These are phyloP conservation scores for Kalmanozyma brasiliensis DNA, from an alignment of 1,284 basidiomycete genomes.

Conservation along the genomic window DNA sequence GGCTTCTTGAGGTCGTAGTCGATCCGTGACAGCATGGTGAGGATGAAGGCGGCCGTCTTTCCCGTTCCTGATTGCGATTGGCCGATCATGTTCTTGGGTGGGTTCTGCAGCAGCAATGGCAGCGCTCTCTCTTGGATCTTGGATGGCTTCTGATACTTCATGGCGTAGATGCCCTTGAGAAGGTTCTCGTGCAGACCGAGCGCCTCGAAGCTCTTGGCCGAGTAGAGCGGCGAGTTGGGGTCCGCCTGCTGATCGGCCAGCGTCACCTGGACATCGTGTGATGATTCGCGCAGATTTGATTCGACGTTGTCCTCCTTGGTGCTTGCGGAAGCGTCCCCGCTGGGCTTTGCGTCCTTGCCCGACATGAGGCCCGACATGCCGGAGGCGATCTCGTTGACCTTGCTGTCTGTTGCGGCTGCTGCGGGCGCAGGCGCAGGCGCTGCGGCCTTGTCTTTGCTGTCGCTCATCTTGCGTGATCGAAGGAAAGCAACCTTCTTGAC, in stretches of 20 bases:
- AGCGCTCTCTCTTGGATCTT: conserved; percentile 99
- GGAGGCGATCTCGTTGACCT: conserved; percentile 52
- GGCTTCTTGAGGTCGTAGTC: conserved; percentile 85
- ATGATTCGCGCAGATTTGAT: conserved; percentile 55
- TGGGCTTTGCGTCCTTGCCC: conserved; percentile 25
- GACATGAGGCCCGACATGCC: conserved; percentile 53
- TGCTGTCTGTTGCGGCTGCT: conserved; percentile 20
- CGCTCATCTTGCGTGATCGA: conserved; percentile 23
- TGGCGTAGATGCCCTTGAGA: conserved; percentile 93
- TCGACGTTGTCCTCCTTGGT: conserved; percentile 17
- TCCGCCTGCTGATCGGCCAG: conserved; percentile 96
- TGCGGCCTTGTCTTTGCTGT: conserved; percentile 31
- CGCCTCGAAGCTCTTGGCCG: conserved; percentile 90
- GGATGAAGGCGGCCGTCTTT: conserved; percentile 97
- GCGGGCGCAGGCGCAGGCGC: conserved; percentile 9
- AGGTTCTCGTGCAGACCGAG: conserved; percentile 76
- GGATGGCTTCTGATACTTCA: conserved; percentile 97
- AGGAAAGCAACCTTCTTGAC: neutral
- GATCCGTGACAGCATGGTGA: conserved; percentile 95
- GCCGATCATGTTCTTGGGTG: conserved; percentile 97
- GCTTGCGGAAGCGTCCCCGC: neutral
- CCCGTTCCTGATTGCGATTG: conserved; percentile 99
- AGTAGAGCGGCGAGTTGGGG: conserved; percentile 93
- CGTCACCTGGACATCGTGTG: conserved; percentile 79
- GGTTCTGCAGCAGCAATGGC: conserved; percentile 88